Conservation (phyloP, 2,329 filamentous ascomycete genomes). For the Sclerotinia sclerotiorum region DNA sequence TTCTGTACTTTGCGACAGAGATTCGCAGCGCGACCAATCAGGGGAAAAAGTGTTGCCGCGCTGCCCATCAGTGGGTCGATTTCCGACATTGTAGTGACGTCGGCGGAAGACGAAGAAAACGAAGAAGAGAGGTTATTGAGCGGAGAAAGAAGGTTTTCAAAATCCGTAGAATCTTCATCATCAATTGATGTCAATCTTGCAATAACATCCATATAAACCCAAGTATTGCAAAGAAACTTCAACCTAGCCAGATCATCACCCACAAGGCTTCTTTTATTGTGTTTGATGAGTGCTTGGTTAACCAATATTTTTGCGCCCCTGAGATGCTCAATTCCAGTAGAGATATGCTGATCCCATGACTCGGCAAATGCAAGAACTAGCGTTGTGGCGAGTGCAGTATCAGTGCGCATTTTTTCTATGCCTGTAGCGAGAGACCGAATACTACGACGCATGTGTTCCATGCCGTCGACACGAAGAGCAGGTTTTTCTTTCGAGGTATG, state of each 20-base stretch:
- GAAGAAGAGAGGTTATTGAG: slow-evolving; percentile 37
- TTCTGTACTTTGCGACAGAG: slow-evolving; percentile 63
- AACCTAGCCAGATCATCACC: slow-evolving; percentile 54
- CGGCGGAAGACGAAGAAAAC: slow-evolving; percentile 43
- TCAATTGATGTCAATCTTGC: slow-evolving; percentile 61
- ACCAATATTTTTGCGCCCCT: slow-evolving; percentile 65
- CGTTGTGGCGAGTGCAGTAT: slow-evolving; percentile 68
- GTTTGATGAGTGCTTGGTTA: slow-evolving; percentile 54
- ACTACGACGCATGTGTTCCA: slow-evolving; percentile 67
- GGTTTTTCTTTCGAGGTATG: slow-evolving; percentile 61
- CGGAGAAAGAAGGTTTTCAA: slow-evolving; percentile 48
- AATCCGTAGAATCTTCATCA: slow-evolving; percentile 53
- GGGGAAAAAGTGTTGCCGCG: slow-evolving; percentile 64
- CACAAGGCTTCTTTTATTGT: slow-evolving; percentile 45
- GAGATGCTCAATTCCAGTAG: slow-evolving; percentile 67
- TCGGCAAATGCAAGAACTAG: slow-evolving; percentile 68
- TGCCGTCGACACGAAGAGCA: slow-evolving; percentile 58
- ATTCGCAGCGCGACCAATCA: slow-evolving; percentile 65
- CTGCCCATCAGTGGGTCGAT: slow-evolving; percentile 73
- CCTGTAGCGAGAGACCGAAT: slow-evolving; percentile 58
- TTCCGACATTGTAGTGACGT: slow-evolving; percentile 42
- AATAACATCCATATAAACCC: slow-evolving; percentile 74
- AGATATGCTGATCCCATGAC: slow-evolving; percentile 69
- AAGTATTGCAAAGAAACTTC: slow-evolving; percentile 69
- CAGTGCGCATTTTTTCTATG: slow-evolving; percentile 62